phyloP scores from a whole-genome alignment of 805 yeast genomes.

The Priceomyces melissophilus region DNA sequence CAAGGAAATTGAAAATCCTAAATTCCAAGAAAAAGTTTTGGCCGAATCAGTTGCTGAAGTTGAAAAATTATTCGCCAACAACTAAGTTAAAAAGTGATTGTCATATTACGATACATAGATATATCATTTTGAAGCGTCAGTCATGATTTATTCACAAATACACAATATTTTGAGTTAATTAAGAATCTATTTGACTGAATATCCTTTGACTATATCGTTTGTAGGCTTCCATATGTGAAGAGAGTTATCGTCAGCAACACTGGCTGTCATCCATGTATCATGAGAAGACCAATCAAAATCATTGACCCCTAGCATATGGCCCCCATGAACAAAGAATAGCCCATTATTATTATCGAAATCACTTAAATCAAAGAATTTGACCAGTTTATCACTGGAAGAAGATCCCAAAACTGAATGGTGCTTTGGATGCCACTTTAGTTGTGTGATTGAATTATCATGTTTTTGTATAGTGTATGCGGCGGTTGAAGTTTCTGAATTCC shows the following conservation, averaged over 20 bases:
- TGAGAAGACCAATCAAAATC: conserved; percentile 81
- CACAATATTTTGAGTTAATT: conserved; percentile 1
- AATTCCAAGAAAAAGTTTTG: conserved; percentile 90
- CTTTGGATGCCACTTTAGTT: conserved; percentile 70
- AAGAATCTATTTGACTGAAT: conserved; percentile 6
- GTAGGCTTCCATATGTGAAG: conserved; percentile 84
- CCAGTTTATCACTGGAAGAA: conserved; percentile 61
- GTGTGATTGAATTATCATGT: conserved; percentile 56
- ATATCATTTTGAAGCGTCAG: conserved; percentile 6
- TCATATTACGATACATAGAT: conserved; percentile 1
- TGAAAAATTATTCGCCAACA: conserved; percentile 73
- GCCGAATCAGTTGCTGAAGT: conserved; percentile 89
- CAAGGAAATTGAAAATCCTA: conserved; percentile 77
- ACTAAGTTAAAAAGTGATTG: conserved; percentile 14
- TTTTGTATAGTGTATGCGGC: conserved; percentile 14
- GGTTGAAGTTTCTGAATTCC: conserved; percentile 26
- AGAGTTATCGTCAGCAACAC: conserved; percentile 82
- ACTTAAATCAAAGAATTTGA: conserved; percentile 58
- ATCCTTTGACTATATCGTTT: conserved; percentile 10
- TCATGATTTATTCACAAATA: conserved; percentile 6
- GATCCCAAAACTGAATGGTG: conserved; percentile 54
- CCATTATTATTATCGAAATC: conserved; percentile 16
- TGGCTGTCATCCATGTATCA: conserved; percentile 65
- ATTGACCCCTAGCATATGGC: conserved; percentile 83
- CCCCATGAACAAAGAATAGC: conserved; percentile 68